These are phyloP conservation scores for Taiozyma onychis DNA, from an alignment of 1,139 yeast genomes.

Conservation along the genomic window DNA sequence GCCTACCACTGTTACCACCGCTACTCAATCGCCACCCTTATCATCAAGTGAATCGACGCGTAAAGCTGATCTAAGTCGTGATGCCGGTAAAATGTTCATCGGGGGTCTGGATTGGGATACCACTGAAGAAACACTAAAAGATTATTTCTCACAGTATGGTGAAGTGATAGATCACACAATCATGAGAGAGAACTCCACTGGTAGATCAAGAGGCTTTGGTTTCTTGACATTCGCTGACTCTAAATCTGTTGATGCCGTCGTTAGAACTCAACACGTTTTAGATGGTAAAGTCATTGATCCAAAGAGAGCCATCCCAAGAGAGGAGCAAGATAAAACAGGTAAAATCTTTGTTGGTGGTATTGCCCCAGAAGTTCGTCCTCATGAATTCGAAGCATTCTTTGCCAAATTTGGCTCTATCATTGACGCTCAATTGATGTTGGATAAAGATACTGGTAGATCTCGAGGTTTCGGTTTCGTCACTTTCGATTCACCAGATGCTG, in stretches of 20 bases:
- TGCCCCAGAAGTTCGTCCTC: constrained; percentile 91
- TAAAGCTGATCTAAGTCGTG: constrained; percentile 40
- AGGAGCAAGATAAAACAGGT: constrained; percentile 96
- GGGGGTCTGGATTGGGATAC: constrained; percentile 99
- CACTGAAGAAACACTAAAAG: constrained; percentile 75
- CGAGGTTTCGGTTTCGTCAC: constrained; percentile 98
- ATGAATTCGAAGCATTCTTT: constrained; percentile 83
- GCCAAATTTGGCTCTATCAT: constrained; percentile 88
- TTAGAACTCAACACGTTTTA: constrained; percentile 80
- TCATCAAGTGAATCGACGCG: constrained; percentile 20
- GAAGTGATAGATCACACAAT: constrained; percentile 86
- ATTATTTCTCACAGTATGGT: constrained; percentile 86
- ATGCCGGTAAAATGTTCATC: constrained; percentile 88
- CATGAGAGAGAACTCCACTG: constrained; percentile 88
- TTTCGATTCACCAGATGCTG: constrained; percentile 93
- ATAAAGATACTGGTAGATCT: constrained; percentile 95
- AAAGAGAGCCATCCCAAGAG: constrained; percentile 95
- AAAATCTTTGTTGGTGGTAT: constrained; percentile 98
- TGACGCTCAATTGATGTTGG: constrained; percentile 97
- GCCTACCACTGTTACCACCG: neutral
- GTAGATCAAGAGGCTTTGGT: constrained; percentile 96
- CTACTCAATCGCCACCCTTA: constrained; percentile 23
- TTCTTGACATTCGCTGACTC: constrained; percentile 86
- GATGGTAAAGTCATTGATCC: constrained; percentile 99
- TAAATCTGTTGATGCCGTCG: constrained; percentile 78